Evolutionary conservation across 768 basidiomycete genomes (phyloP).

Genomic region (Boletus vermiculosoides): DNA sequence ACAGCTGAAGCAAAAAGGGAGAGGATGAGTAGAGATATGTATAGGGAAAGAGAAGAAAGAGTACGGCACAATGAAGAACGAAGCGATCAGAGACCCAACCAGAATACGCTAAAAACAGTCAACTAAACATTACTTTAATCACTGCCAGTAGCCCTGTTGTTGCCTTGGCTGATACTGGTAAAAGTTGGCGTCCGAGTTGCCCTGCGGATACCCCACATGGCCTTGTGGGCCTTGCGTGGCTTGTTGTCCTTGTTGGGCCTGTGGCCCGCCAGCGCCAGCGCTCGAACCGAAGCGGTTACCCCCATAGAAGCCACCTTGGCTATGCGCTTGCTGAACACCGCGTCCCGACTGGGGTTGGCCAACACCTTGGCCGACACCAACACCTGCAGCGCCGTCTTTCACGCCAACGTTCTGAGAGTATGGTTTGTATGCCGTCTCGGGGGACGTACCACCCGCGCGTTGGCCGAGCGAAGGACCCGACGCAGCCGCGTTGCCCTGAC

Average conservation of each 20-base stretch:
- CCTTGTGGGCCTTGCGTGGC: constrained; percentile 34
- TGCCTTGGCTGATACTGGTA: constrained; percentile 71
- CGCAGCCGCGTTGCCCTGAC: constrained; percentile 40
- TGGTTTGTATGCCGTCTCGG: constrained; percentile 74
- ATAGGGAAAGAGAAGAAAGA: constrained; percentile 7
- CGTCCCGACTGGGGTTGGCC: constrained; percentile 40
- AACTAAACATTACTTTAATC: constrained; percentile 14
- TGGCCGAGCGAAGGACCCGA: constrained; percentile 48
- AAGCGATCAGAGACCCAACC: constrained; percentile 3
- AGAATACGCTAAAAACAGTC: constrained; percentile 4
- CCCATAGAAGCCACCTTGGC: constrained; percentile 46
- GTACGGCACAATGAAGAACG: constrained; percentile 1
- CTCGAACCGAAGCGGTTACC: constrained; percentile 43
- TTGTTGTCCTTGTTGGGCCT: constrained; percentile 47
- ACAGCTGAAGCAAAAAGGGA: constrained; percentile 27
- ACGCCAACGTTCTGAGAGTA: constrained; percentile 52
- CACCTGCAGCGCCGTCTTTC: constrained; percentile 58
- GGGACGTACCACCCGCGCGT: constrained; percentile 52
- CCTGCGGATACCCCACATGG: constrained; percentile 51
- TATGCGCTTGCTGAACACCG: constrained; percentile 43
- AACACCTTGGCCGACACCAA: constrained; percentile 38
- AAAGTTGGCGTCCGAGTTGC: constrained; percentile 62
- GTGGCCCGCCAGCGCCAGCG: constrained; percentile 44
- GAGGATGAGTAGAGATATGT: constrained; percentile 5
- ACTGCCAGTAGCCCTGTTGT: constrained; percentile 59